phyloP scores from a whole-genome alignment of 2,329 filamentous ascomycete species.

The Magnaporthales sp. region DNA sequence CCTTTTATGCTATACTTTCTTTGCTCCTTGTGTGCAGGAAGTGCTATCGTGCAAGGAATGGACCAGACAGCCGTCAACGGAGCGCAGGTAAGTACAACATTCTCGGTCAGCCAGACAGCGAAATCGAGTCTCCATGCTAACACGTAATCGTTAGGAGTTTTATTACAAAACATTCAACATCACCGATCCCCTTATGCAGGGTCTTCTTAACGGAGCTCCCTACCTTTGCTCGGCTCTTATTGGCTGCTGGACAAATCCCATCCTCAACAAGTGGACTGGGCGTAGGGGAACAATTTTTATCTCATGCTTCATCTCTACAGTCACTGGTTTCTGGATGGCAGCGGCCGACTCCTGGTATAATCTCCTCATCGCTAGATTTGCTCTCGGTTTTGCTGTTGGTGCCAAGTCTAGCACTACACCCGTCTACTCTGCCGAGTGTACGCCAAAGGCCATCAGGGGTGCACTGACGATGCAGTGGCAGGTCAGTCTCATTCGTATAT shows the following conservation, averaged over 20 bases:
- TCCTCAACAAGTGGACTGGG: slow-evolving; percentile 30
- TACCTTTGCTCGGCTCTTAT: slow-evolving; percentile 28
- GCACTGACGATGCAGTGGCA: slow-evolving; percentile 6
- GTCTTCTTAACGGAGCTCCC: slow-evolving; percentile 2
- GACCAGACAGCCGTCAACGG: slow-evolving; percentile 2
- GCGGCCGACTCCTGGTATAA: slow-evolving; percentile 59
- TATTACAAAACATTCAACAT: slow-evolving; percentile 1
- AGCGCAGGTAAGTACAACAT: not conserved
- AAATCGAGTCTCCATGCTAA: not conserved
- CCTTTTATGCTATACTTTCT: slow-evolving; percentile 2
- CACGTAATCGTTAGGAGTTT: not conserved
- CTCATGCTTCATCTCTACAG: slow-evolving; percentile 38
- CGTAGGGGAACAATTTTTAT: slow-evolving; percentile 27
- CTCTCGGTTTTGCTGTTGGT: slow-evolving; percentile 60
- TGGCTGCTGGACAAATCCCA: slow-evolving; percentile 38
- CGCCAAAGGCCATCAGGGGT: slow-evolving; percentile 1
- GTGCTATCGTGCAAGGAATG: slow-evolving; percentile 2
- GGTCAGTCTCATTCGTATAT: slow-evolving; percentile 10
- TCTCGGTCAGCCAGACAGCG: not conserved
- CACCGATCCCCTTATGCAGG: not conserved
- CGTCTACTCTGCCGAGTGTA: slow-evolving; percentile 2
- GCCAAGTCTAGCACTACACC: slow-evolving; percentile 42
- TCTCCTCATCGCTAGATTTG: slow-evolving; percentile 56
- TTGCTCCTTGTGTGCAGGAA: not conserved
- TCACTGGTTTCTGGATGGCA: slow-evolving; percentile 54